Conservation (phyloP, 2,329 filamentous ascomycete species). For the Zopfia rhizophila region DNA sequence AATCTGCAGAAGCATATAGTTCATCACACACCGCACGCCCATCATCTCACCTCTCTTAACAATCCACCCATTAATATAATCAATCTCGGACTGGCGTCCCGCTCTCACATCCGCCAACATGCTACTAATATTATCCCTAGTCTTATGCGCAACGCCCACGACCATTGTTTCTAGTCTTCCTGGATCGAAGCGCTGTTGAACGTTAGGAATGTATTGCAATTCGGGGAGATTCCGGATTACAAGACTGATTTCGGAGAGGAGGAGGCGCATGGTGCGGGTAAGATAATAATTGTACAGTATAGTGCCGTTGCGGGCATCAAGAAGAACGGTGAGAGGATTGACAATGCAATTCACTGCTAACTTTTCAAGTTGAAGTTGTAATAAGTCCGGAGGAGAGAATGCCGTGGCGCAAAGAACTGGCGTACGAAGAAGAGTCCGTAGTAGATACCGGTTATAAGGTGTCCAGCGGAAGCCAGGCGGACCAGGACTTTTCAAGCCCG, state of each 20-base stretch:
- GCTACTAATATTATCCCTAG: conserved; percentile 67
- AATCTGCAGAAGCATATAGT: conserved; percentile 76
- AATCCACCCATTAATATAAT: conserved; percentile 91
- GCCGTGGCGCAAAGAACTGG: conserved; percentile 70
- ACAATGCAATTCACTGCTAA: conserved; percentile 80
- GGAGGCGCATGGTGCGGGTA: conserved; percentile 72
- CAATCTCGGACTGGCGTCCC: conserved; percentile 75
- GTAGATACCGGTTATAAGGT: conserved; percentile 66
- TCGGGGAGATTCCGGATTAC: conserved; percentile 82
- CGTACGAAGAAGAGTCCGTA: conserved; percentile 71
- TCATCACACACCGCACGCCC: conserved; percentile 76
- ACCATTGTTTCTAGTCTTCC: conserved; percentile 71
- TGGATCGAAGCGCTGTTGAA: conserved; percentile 68
- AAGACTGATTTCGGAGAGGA: conserved; percentile 78
- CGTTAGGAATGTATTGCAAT: conserved; percentile 68
- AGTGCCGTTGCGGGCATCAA: conserved; percentile 79
- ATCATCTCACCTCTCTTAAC: conserved; percentile 76
- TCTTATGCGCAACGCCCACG: conserved; percentile 63
- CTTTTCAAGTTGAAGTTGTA: conserved; percentile 80
- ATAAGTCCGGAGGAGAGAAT: conserved; percentile 69
- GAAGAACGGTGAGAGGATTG: conserved; percentile 82
- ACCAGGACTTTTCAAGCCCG: conserved; percentile 24
- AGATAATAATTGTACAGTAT: conserved; percentile 74
- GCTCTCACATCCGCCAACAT: conserved; percentile 74
- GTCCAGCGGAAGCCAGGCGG: conserved; percentile 45